phyloP scores from a whole-genome alignment of 306 rosid genomes.

The Castanopsis chinensis region DNA sequence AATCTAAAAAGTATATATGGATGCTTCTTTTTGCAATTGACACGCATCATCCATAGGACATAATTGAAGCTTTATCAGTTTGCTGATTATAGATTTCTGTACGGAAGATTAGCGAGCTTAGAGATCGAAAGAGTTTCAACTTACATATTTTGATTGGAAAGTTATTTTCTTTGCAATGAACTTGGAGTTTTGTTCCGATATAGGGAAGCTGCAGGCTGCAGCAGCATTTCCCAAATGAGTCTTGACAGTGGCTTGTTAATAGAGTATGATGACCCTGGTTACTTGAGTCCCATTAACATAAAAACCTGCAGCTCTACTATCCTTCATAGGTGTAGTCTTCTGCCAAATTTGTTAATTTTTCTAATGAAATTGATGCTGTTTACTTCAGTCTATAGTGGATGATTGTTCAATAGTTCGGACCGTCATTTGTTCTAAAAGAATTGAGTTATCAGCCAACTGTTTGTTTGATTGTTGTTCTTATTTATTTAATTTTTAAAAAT shows the following conservation, averaged over 20 bases:
- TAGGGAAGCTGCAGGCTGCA: background rate
- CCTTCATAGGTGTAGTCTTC: background rate
- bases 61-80: slow-evolving; percentile 10
- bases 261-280: background rate
- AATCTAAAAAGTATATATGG: background rate
- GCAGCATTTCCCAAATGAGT: background rate
- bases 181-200: background rate
- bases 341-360: background rate
- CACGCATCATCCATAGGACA: background rate
- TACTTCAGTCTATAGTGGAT: background rate
- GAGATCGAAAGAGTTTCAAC: slow-evolving; percentile 4
- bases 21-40: background rate
- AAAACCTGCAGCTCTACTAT: background rate
- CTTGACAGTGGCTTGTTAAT: background rate
- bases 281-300: background rate
- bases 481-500: no score
- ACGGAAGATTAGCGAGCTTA: slow-evolving; percentile 7
- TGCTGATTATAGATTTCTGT: slow-evolving; percentile 13
- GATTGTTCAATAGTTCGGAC: background rate
- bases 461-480: background rate
- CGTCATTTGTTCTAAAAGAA: background rate
- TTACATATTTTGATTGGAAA: slow-evolving; percentile 3
- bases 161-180: background rate
- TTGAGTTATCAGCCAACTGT: background rate
- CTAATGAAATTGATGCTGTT: background rate